Evolutionary conservation across 1,284 basidiomycete genomes (phyloP), one percentile per base, ranked within the genome.

Genomic region (Malassezia slooffiae): DNA sequence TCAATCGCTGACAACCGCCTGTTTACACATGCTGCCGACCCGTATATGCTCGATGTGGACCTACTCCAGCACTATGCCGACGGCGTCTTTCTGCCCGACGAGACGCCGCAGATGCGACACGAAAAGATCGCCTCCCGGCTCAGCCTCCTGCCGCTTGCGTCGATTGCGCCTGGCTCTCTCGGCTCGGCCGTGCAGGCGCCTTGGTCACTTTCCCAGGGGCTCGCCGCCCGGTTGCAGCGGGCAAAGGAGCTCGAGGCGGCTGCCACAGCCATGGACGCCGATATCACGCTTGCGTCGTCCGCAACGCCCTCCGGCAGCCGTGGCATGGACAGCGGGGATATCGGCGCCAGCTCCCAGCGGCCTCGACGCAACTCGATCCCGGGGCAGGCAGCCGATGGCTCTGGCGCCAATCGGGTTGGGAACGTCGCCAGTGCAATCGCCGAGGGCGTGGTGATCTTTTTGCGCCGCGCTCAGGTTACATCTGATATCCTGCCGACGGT

Each of bases 41-140:
- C 46, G 15, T 43, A 43, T 15, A 10, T 48, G 12, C 28, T 43
- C 23, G 46, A 48, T 5, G 46, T 42, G 9, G 46, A 48, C 20
- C 27, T 48, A 16, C 30, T 48, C 4, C 15, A 21, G 11, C 15
- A 16, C 5, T 20, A 27, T 3, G 28, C 34, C n/a, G 35, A 38
- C 20, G 21, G 20, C n/a, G 41, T 48, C 26, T 36, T 29, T 16
- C 11, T 48, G 5, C 40, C 40, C 1, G 40, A 48, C 26, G 46
- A 48, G 32, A 43, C 46, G 16, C 29, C 34, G 13, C 32, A 43
- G 34, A 35, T 35, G 37, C 46, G 46, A 3, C 34, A 41, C 28
- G 7, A 29, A 7, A 24, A 38, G 13, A 17, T 48, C 17, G 34
- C 46, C n/a, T 30, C 17, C 6, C n/a, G 26, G 17, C 29, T 48